phyloP scores from a whole-genome alignment of 1,284 basidiomycete genomes.

The Cryptococcus floricola region DNA sequence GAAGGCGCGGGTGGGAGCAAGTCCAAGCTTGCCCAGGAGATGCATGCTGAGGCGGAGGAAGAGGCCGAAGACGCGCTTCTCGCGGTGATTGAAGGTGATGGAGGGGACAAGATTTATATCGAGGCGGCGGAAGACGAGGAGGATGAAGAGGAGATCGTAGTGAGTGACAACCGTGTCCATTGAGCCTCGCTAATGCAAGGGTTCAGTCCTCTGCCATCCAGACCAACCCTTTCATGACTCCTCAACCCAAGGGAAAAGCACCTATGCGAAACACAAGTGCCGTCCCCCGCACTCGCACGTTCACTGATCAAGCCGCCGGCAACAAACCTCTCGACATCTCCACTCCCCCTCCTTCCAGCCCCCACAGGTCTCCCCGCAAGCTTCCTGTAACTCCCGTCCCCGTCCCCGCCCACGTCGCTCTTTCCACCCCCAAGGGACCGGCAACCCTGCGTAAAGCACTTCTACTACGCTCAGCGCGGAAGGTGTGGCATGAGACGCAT shows the following conservation, averaged over 20 bases:
- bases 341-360: not conserved
- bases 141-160: constrained; percentile 1
- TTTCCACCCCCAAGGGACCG: constrained; percentile 33
- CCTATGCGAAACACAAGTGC: constrained; percentile 28
- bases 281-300: constrained; percentile 24
- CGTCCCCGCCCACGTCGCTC: constrained; percentile 29
- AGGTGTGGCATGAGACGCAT: constrained; percentile 37
- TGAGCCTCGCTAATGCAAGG: not conserved
- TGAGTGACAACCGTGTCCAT: not conserved
- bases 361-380: not conserved
- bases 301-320: not conserved
- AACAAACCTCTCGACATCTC: not conserved
- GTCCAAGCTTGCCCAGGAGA: constrained; percentile 13
- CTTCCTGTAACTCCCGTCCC: constrained; percentile 2
- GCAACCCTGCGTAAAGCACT: constrained; percentile 40
- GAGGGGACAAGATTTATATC: constrained; percentile 41
- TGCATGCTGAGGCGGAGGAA: constrained; percentile 6
- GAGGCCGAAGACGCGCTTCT: constrained; percentile 19
- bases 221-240: constrained; percentile 33
- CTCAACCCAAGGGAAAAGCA: constrained; percentile 23
- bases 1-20: constrained; percentile 1
- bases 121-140: constrained; percentile 26
- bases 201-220: constrained; percentile 16
- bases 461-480: constrained; percentile 41
- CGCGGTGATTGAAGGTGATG: constrained; percentile 34